Evolutionary conservation across 2,329 filamentous ascomycete genomes (phyloP), one percentile per base, ranked within the genome.

Genomic region (Didymella pomorum): DNA sequence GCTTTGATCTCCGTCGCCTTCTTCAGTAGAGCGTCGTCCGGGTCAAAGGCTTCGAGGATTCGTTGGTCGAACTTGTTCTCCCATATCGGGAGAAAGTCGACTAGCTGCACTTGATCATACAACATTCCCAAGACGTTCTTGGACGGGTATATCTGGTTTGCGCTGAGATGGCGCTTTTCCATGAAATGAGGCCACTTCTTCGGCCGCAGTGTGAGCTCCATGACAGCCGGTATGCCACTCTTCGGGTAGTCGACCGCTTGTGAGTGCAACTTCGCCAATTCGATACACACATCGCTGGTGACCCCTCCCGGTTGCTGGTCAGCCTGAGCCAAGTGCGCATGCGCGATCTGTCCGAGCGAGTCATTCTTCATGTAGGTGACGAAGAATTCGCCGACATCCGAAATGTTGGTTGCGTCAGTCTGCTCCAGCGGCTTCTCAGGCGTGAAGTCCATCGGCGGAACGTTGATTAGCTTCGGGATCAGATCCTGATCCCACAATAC

Each of bases 201-300:
- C 0, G 90, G 87, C n/a, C 81, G 80, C 4, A 95, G 79, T 0
- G 82, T 79, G 37, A 79, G 78, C 7, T 81, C 80, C 81, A 96
- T 89, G 20, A 83, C 78, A 0, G 93, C 94, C 0, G 90, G 86
- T 10, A 89, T 83, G 0, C 95, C 95, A 1, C 92, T 94, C 79
- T 99, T 99, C 43, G 91, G 88, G 72, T 95, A 99, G 74, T 99
- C 95, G 0, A 99, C 95, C 0, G 95, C 94, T 66, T 88, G 87
- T 0, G 95, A 98, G 74, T 99, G 95, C 2, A 98, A 79, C 9
- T 84, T 80, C 2, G 94, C 93, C 4, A 98, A 82, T 49, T 87
- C 80, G 0, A 95, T 78, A 67, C 86, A 98, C 57, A 84, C 87
- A 0, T 80, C 66, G 62, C 88, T 83, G 65, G 87, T 88, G 0